Conservation (phyloP, 352 stramenopile species). For the Elongisporangium anandrum region DNA sequence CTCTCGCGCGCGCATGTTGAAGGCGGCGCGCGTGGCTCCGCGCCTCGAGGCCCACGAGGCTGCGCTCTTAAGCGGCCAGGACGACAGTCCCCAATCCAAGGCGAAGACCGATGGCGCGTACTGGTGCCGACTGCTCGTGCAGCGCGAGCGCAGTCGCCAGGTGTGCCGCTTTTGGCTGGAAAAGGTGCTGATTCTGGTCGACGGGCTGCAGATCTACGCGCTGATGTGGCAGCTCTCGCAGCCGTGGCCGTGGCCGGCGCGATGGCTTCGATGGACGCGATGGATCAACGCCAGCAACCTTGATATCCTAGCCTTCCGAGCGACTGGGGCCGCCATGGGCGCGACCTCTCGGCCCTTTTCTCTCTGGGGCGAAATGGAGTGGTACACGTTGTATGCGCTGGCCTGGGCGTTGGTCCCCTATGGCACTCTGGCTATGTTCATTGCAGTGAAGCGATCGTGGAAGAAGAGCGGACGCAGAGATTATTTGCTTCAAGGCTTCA, state of each 20-base stretch:
- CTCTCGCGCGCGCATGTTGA: no score
- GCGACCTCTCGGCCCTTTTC: slow-evolving; percentile 49
- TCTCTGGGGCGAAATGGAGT: slow-evolving; percentile 49
- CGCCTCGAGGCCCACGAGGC: no score
- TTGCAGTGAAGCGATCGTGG: slow-evolving; percentile 7
- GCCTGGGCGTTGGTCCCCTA: slow-evolving; percentile 24
- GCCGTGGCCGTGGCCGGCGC: slow-evolving; percentile 63
- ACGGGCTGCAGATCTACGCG: slow-evolving; percentile 55
- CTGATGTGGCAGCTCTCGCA: slow-evolving; percentile 79
- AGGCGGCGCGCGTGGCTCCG: no score
- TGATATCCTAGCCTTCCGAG: slow-evolving; percentile 48
- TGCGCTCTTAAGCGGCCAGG: background rate
- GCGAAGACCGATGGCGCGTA: background rate
- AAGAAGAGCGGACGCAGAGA: slow-evolving; percentile 16
- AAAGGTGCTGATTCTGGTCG: slow-evolving; percentile 36
- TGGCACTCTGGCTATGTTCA: slow-evolving; percentile 5
- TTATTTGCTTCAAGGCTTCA: slow-evolving; percentile 15
- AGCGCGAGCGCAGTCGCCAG: slow-evolving; percentile 7
- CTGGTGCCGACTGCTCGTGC: background rate
- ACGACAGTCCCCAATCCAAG: background rate
- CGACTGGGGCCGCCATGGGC: slow-evolving; percentile 51
- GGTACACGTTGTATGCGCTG: slow-evolving; percentile 63
- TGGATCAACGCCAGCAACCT: slow-evolving; percentile 50
- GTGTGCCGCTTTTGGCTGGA: slow-evolving; percentile 60
- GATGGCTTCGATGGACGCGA: slow-evolving; percentile 43